Conservation (phyloP, 495 filamentous ascomycete genomes). For the Penicillium pulvis region DNA sequence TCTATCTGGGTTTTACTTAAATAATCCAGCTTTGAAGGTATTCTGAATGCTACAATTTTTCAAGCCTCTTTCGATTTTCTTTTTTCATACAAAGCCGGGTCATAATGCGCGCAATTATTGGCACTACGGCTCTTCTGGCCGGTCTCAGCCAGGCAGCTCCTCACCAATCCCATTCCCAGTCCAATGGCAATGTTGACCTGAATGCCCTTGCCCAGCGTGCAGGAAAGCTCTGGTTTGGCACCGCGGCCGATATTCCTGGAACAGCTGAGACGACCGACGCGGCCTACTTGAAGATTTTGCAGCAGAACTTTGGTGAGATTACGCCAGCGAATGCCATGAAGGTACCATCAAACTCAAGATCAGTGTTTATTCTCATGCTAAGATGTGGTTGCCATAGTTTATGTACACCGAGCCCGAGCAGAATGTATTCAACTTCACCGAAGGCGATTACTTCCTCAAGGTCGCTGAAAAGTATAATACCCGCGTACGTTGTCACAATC, state of each 20-base stretch:
- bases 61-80: no score
- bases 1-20: no score
- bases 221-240: slow-evolving; percentile 26
- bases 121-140: no score
- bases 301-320: slow-evolving; percentile 52
- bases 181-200: slow-evolving; percentile 6
- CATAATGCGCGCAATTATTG: no score
- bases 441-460: slow-evolving; percentile 48
- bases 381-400: slow-evolving; percentile 21
- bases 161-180: no score
- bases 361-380: neutral
- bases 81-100: no score
- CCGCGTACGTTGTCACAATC: slow-evolving; percentile 57
- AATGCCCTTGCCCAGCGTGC: slow-evolving; percentile 25
- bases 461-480: slow-evolving; percentile 46
- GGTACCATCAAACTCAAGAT: slow-evolving; percentile 11
- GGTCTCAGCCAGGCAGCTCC: no score
- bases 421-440: slow-evolving; percentile 48
- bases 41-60: no score
- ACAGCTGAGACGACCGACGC: slow-evolving; percentile 22
- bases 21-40: no score
- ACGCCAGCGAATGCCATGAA: slow-evolving; percentile 59
- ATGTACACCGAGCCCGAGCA: slow-evolving; percentile 45
- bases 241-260: slow-evolving; percentile 25
- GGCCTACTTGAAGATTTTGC: slow-evolving; percentile 25